phyloP scores from a whole-genome alignment of 805 yeast species.

The Jamesozyma gamospora region DNA sequence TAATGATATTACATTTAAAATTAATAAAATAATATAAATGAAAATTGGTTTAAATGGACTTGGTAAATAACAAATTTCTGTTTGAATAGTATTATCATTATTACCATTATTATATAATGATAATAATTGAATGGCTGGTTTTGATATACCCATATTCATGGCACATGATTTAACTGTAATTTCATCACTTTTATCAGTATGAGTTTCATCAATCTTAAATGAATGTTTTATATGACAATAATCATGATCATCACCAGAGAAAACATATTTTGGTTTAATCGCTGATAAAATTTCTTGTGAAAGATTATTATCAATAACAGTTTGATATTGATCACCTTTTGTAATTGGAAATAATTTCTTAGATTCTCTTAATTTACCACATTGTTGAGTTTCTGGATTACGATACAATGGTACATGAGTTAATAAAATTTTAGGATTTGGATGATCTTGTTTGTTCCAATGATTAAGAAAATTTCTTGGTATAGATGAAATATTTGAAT shows the following conservation, averaged over 20 bases:
- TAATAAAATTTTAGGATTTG: conserved; percentile 54
- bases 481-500: conserved; percentile 35
- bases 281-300: conserved; percentile 48
- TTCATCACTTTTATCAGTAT: conserved; percentile 43
- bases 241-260: conserved; percentile 96
- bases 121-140: conserved; percentile 80
- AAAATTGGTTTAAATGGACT: conserved; percentile 39
- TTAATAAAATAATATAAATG: conserved; percentile 22
- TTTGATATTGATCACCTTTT: conserved; percentile 80
- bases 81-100: conserved; percentile 19
- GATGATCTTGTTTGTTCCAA: conserved; percentile 23
- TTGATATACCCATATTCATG: conserved; percentile 82
- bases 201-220: conserved; percentile 17
- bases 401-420: conserved; percentile 86
- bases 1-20: conserved; percentile 1
- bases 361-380: conserved; percentile 76
- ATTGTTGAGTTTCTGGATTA: conserved; percentile 46
- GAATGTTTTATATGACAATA: conserved; percentile 70
- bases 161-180: conserved; percentile 82
- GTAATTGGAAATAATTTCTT: conserved; percentile 53
- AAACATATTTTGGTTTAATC: conserved; percentile 57
- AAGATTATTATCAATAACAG: conserved; percentile 59
- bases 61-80: conserved; percentile 49
- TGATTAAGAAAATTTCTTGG: conserved; percentile 45
- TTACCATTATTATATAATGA: conserved; percentile 45